Percentiles rank a stretch among this genome's conserved stretches.
Conservation (phyloP, 2,329 filamentous ascomycete species). For the Neophaeococcomyces mojaviensis region DNA sequence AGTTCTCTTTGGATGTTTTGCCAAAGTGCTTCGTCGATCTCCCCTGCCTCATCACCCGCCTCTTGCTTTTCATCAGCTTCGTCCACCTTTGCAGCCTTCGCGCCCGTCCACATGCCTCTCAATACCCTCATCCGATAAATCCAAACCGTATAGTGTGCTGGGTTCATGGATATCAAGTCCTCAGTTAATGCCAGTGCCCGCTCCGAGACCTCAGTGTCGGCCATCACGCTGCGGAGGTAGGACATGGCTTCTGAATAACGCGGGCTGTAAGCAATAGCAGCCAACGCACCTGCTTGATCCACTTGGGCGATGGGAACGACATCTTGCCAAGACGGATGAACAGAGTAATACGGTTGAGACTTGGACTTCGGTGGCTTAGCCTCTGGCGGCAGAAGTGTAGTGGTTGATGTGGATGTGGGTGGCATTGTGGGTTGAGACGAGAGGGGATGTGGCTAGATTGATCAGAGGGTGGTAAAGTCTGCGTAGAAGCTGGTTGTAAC, state of each 20-base stretch:
- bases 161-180: slow-evolving; percentile 85
- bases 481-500: too few relatives aligned
- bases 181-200: slow-evolving; percentile 75
- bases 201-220: slow-evolving; percentile 70
- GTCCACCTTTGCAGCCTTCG: neutral
- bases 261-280: slow-evolving; percentile 83
- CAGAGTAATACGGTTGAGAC: slow-evolving; percentile 42
- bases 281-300: slow-evolving; percentile 55
- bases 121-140: slow-evolving; percentile 82
- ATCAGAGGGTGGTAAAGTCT: too few relatives aligned
- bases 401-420: neutral
- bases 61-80: neutral
- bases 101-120: slow-evolving; percentile 36
- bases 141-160: slow-evolving; percentile 98
- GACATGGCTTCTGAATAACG: slow-evolving; percentile 88
- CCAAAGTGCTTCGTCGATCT: slow-evolving; percentile 54
- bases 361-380: slow-evolving; percentile 12
- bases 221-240: slow-evolving; percentile 92
- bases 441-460: too few relatives aligned
- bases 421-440: neutral
- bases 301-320: slow-evolving; percentile 76
- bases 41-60: neutral
- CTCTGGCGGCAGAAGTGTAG: neutral
- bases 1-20: slow-evolving; percentile 53
- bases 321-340: slow-evolving; percentile 74